Base-by-base conservation (phyloP, 2,329 filamentous ascomycete species). In the Colletotrichum godetiae region DNA sequence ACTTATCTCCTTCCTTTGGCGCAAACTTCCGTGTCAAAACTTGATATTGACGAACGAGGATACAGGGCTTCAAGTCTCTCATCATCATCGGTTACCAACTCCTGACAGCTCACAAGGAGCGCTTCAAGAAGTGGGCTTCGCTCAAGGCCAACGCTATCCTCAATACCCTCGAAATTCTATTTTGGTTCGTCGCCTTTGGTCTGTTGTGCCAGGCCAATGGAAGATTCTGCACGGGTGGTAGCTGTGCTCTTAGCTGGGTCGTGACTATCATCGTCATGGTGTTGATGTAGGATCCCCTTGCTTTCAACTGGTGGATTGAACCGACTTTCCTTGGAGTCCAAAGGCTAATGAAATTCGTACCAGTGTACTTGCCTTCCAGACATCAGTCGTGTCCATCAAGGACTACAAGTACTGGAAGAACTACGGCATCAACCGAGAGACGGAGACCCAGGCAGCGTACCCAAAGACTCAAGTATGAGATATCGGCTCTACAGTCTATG, bases 11-110 rank as follows among this genome's bases (percentile, higher is more conserved):
- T 11, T 1, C 5, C 5, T 49, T 27, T 27, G 27, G 27, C 27
- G 24, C 19, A 31, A 5, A 3, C 2, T 0, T 5, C 19, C 1
- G n/a, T 19, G 55, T 15, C 37, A 15, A 42, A 15, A 5, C 33
- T 3, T 31, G 27, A 11, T n/a, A 22, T 53, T 69, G 4, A 68
- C 13, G 1, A 4, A 5, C 5, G 2, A 8, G 2, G 15, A 5
- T 24, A 46, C 59, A 81, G 80, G 76, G 76, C 52, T 76, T 79
- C 53, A 86, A 86, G 76, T 84, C 82, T 1, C 75, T 86, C 35
- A 72, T 84, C 62, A 78, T 86, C 57, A 79, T 86, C 70, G 60
- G 71, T 3, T 86, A 86, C 74, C 81, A 85, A 67, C 75, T 86
- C 37, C 72, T 84, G 0, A 81, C 81, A 12, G 79, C 80, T 42